Percentiles rank a stretch among this genome's conserved stretches.
phyloP scores from a whole-genome alignment of 441 rosid genomes.

The Viola pubescens region DNA sequence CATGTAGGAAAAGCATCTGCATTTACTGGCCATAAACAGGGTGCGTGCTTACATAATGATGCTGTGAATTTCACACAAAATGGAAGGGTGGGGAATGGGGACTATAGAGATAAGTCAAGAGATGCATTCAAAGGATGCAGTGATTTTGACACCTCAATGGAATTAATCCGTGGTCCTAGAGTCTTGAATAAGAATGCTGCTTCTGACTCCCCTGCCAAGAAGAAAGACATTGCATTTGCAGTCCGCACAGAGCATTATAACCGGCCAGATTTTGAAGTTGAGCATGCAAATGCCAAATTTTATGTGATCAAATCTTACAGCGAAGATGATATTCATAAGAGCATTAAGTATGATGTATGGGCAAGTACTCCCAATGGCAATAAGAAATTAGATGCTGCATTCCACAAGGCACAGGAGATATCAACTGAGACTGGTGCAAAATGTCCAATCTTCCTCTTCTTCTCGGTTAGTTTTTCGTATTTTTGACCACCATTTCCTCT shows the following conservation, averaged over 20 bases:
- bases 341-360: slow-evolving; percentile 90
- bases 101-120: slow-evolving; percentile 29
- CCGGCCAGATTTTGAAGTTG: slow-evolving; percentile 56
- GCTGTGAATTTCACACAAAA: slow-evolving; percentile 29
- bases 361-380: slow-evolving; percentile 95
- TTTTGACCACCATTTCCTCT: not conserved
- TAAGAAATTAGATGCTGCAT: slow-evolving; percentile 89
- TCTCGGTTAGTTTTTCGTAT: slow-evolving; percentile 54
- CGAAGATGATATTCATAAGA: slow-evolving; percentile 95
- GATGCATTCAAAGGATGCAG: slow-evolving; percentile 26
- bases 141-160: slow-evolving; percentile 39
- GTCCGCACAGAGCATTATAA: slow-evolving; percentile 51
- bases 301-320: slow-evolving; percentile 88
- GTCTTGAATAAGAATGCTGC: slow-evolving; percentile 28
- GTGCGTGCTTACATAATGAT: slow-evolving; percentile 23
- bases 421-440: slow-evolving; percentile 37
- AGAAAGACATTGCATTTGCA: slow-evolving; percentile 27
- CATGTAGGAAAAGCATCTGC: slow-evolving; percentile 30
- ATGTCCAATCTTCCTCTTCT: slow-evolving; percentile 81
- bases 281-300: slow-evolving; percentile 60
- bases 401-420: slow-evolving; percentile 57
- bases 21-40: slow-evolving; percentile 36
- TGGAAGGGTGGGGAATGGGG: slow-evolving; percentile 41
- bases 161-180: slow-evolving; percentile 73
- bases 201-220: slow-evolving; percentile 27